Evolutionary conservation across 306 rosid genomes (phyloP).

Genomic region (Morella rubra): DNA sequence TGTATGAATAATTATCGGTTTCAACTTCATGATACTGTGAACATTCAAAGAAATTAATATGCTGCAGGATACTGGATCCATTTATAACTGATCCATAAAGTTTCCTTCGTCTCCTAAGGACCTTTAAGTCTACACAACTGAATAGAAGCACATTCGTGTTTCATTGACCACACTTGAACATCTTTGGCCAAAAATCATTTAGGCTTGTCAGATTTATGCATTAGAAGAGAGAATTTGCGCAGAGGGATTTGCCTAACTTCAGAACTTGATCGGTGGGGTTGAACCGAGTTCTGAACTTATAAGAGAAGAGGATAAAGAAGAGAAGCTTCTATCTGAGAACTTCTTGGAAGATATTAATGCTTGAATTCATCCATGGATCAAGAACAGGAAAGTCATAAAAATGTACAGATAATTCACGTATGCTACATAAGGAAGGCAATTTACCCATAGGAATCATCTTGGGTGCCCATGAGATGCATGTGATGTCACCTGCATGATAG

Average conservation of each 20-base stretch:
- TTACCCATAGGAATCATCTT: conserved; percentile 66
- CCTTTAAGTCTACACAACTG: conserved; percentile 9
- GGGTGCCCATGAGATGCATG: conserved; percentile 87
- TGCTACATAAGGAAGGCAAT: background rate
- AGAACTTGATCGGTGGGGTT: background rate
- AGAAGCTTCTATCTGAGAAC: background rate
- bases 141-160: conserved; percentile 9
- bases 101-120: conserved; percentile 1
- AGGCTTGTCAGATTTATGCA: background rate
- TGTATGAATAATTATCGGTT: background rate
- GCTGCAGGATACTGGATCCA: background rate
- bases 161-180: background rate
- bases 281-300: background rate
- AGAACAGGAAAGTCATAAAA: background rate
- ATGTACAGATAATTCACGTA: background rate
- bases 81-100: background rate
- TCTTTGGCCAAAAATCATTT: background rate
- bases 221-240: background rate
- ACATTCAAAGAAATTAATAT: background rate
- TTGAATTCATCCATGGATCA: background rate
- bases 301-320: background rate
- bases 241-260: background rate
- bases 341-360: background rate
- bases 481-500: conserved; percentile 68
- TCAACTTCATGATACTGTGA: background rate